A percentile compares a stretch with the other conserved stretches of the same genome.
phyloP scores from a whole-genome alignment of 2,329 filamentous ascomycete genomes.

The Paecilomyces formosus region DNA sequence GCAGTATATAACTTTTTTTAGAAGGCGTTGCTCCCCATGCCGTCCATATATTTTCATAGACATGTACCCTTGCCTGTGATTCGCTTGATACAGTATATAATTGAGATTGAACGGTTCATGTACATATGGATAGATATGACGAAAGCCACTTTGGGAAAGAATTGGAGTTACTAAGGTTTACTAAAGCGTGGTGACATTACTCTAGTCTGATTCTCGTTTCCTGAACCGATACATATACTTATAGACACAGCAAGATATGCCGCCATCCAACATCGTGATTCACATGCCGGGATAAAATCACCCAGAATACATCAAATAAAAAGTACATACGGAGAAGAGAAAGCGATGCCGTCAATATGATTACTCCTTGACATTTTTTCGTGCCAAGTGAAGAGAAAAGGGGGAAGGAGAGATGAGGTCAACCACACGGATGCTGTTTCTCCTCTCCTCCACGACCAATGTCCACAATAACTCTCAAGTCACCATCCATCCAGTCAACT shows the following conservation, averaged over 20 bases:
- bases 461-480: conserved; percentile 36
- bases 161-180: too few relatives aligned
- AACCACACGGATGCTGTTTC: neutral
- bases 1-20: too few relatives aligned
- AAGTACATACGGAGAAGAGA: neutral
- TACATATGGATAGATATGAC: too few relatives aligned
- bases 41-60: too few relatives aligned
- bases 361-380: too few relatives aligned
- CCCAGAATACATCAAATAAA: neutral
- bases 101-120: too few relatives aligned
- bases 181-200: neutral
- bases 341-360: neutral
- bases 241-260: neutral
- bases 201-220: neutral
- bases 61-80: too few relatives aligned
- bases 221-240: neutral
- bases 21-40: too few relatives aligned
- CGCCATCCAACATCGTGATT: neutral
- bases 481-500: conserved; percentile 42
- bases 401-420: neutral
- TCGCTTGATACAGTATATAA: too few relatives aligned
- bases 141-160: neutral
- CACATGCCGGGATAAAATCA: neutral
- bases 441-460: conserved; percentile 9
- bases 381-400: too few relatives aligned